Evolutionary conservation across 768 basidiomycete species (phyloP), one percentile per base, ranked within the genome.

Genomic region (Boletus coccyginus): DNA sequence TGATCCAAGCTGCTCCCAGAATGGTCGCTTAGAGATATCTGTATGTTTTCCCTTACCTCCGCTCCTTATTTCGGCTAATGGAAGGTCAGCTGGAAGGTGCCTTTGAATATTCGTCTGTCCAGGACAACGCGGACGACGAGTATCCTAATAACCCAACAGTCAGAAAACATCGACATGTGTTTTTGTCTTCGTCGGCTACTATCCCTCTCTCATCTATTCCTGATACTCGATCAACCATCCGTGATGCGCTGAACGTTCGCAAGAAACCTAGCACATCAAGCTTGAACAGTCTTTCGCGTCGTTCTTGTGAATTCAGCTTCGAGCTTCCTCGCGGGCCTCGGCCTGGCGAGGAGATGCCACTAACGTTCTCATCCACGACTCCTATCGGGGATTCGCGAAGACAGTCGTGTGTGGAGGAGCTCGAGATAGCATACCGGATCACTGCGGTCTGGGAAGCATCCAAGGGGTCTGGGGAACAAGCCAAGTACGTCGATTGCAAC

Each of bases 281-380:
- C 56, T 59, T 82, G 43, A 64, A 63, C n/a, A 73, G 67, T 45
- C 58, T 70, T 41, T 60, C 65, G 9, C 50, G 66, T 21, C 62
- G 67, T 27, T 68, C 77, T 45, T 73, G 67, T 52, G 68, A 77
- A 44, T 90, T 88, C 61, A 69, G 73, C 9, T 85, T 88, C 62
- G 75, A 81, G 9, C 74, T 87, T 35, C 85, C 85, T 33, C 76
- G 74, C 31, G 76, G 79, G 52, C 70, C 67, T 32, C 70, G 77
- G 45, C 63, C 70, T 0, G 81, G 82, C 0, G 84, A 86, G 62
- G 84, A 85, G 60, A 70, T 90, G 45, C 88, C 88, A 0, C 74
- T 83, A 0, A 82, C 83, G 0, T 86, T 86, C 62, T 75, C 74
- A 32, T 70, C 75, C 8, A 68, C 75, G 9, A 71, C 68, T 10